Percentiles rank a stretch among this genome's conserved stretches.
These are phyloP conservation scores for Eucalyptus marginata DNA, from an alignment of 345 rosid species.

Conservation along the genomic window DNA sequence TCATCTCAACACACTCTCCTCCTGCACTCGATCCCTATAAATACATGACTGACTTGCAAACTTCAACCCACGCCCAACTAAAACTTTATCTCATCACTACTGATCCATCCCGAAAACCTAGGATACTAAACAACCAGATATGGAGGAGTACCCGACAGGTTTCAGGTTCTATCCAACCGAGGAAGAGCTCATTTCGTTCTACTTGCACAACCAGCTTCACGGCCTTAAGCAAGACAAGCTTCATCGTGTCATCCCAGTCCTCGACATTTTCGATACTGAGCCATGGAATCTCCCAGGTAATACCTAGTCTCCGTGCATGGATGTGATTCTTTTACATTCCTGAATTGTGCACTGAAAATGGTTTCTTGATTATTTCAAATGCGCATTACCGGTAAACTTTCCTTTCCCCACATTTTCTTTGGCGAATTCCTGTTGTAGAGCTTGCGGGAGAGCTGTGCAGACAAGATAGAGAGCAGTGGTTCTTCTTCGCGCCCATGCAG, in stretches of 20 bases:
- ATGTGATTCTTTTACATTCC: neutral
- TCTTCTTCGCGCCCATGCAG: conserved; percentile 72
- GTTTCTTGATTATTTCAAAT: neutral
- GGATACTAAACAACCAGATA: neutral
- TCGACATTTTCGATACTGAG: neutral
- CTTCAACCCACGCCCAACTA: neutral
- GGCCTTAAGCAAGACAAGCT: neutral
- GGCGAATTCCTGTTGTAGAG: conserved; percentile 22
- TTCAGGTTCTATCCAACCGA: neutral
- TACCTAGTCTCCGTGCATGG: neutral
- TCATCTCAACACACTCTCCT: neutral
- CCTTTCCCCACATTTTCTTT: neutral
- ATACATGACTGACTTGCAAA: neutral
- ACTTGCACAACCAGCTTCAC: neutral
- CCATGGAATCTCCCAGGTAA: conserved; percentile 2
- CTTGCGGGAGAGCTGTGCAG: conserved; percentile 51
- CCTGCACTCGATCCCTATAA: neutral
- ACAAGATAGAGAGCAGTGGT: conserved; percentile 83
- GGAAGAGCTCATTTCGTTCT: neutral
- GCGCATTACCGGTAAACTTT: neutral
- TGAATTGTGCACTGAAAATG: neutral
- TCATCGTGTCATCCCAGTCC: neutral
- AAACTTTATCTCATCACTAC: neutral
- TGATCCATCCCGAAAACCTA: conserved; percentile 11
- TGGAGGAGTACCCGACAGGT: neutral